phyloP scores from a whole-genome alignment of 345 rosid species.

The Lumnitzera littorea region DNA sequence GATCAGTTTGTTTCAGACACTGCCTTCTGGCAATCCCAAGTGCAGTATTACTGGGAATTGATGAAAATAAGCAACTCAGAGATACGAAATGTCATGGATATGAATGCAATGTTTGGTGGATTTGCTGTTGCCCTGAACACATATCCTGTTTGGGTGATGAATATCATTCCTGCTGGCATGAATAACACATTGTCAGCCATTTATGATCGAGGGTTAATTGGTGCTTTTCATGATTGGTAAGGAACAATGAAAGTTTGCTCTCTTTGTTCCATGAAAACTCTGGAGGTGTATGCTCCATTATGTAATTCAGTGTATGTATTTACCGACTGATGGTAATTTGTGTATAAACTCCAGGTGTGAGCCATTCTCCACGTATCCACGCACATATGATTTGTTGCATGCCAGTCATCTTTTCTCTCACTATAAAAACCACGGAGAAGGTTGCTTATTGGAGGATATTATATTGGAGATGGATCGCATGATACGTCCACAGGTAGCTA shows the following conservation, averaged over 20 bases:
- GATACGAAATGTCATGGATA: slow-evolving; percentile 80
- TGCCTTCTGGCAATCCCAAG: slow-evolving; percentile 73
- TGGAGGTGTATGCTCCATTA: neutral
- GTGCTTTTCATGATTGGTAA: slow-evolving; percentile 92
- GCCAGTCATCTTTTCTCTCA: slow-evolving; percentile 59
- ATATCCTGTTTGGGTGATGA: slow-evolving; percentile 89
- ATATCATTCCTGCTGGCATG: slow-evolving; percentile 63
- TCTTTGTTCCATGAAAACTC: neutral
- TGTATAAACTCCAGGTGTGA: slow-evolving; percentile 59
- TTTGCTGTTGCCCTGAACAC: slow-evolving; percentile 58
- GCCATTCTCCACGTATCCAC: slow-evolving; percentile 93
- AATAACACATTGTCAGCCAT: slow-evolving; percentile 68
- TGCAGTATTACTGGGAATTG: slow-evolving; percentile 55
- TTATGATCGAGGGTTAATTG: slow-evolving; percentile 66
- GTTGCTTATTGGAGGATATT: slow-evolving; percentile 71
- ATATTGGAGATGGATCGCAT: slow-evolving; percentile 94
- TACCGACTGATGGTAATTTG: neutral
- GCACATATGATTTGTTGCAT: slow-evolving; percentile 79
- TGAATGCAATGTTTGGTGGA: slow-evolving; percentile 83
- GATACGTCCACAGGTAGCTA: slow-evolving; percentile 66
- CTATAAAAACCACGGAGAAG: slow-evolving; percentile 40
- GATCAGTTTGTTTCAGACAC: slow-evolving; percentile 53
- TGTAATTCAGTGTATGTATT: neutral
- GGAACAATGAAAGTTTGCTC: slow-evolving; percentile 6
- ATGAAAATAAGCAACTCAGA: slow-evolving; percentile 45